These are phyloP conservation scores for Pythium grandisporangium DNA, from an alignment of 352 stramenopile genomes.

Conservation along the genomic window DNA sequence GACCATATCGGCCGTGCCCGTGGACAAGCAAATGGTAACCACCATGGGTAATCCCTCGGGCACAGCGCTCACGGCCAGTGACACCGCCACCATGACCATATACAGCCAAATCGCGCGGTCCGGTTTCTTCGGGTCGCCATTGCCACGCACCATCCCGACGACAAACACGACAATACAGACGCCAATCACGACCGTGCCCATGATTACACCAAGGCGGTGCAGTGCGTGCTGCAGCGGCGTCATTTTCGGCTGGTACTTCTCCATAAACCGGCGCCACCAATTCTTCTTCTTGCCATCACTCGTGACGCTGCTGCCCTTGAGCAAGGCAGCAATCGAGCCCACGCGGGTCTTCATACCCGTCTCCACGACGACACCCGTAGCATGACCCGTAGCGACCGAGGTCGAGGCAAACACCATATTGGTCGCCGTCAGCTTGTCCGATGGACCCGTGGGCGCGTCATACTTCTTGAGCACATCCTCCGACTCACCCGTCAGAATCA, in stretches of 20 bases:
- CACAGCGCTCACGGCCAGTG: constrained; percentile 65
- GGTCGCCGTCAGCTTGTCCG: constrained; percentile 47
- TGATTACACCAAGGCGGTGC: constrained; percentile 91
- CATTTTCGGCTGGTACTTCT: constrained; percentile 64
- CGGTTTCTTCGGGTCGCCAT: constrained; percentile 56
- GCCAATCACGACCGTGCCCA: constrained; percentile 84
- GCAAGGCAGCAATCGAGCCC: constrained; percentile 44
- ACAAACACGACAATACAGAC: constrained; percentile 89
- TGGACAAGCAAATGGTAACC: constrained; percentile 68
- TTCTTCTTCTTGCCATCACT: constrained; percentile 34
- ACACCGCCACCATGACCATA: constrained; percentile 94
- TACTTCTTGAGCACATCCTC: constrained; percentile 69
- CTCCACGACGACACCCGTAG: constrained; percentile 45
- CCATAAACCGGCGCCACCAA: constrained; percentile 37
- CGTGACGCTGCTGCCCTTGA: constrained; percentile 20
- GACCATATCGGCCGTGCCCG: constrained; percentile 63
- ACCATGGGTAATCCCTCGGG: constrained; percentile 71
- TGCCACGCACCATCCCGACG: constrained; percentile 72
- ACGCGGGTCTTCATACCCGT: constrained; percentile 59
- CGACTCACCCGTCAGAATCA: constrained; percentile 91
- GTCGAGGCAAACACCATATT: constrained; percentile 93
- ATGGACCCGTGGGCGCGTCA: constrained; percentile 30
- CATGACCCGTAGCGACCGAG: constrained; percentile 53
- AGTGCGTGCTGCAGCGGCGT: constrained; percentile 89
- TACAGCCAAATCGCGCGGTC: constrained; percentile 86